Conservation (phyloP, 202 grass and related monocot genomes). For the Schoenoplectus triqueter region DNA sequence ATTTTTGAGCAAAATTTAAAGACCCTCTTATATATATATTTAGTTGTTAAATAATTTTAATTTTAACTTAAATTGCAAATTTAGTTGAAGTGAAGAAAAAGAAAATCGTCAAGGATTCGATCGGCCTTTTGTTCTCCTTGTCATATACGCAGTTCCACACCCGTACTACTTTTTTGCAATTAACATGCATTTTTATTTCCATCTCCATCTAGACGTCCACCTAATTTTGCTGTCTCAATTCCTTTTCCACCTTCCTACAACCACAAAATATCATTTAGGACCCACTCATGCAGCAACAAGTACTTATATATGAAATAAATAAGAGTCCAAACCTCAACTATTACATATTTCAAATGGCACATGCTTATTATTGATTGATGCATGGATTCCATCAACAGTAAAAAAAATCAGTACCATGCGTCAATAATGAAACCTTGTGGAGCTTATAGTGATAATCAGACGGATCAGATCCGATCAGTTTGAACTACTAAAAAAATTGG, state of each 20-base stretch:
- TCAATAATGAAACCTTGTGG: not conserved
- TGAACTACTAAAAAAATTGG: too few species aligned
- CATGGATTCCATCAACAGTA: not conserved
- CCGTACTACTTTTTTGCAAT: not conserved
- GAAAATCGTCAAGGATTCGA: constrained; percentile 27
- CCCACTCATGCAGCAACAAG: constrained; percentile 1
- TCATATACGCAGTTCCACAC: not conserved
- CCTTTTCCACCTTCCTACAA: not conserved
- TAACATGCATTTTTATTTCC: not conserved
- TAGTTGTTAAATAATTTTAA: too few species aligned
- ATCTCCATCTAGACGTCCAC: not conserved
- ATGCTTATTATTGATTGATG: constrained; percentile 2
- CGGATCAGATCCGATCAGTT: too few species aligned
- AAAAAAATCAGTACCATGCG: not conserved
- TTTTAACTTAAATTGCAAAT: not conserved
- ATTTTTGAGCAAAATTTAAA: not conserved
- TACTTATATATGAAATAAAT: not conserved
- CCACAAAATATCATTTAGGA: not conserved
- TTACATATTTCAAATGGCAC: not conserved
- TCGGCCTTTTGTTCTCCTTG: not conserved
- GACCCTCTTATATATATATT: not conserved
- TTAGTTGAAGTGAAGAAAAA: not conserved
- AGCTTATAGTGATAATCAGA: not conserved
- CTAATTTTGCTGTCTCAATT: not conserved
- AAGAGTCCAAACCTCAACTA: not conserved